Evolutionary conservation across 2,329 filamentous ascomycete species (phyloP), one percentile per base, ranked within the genome.

Genomic region (Venturia carpophila): DNA sequence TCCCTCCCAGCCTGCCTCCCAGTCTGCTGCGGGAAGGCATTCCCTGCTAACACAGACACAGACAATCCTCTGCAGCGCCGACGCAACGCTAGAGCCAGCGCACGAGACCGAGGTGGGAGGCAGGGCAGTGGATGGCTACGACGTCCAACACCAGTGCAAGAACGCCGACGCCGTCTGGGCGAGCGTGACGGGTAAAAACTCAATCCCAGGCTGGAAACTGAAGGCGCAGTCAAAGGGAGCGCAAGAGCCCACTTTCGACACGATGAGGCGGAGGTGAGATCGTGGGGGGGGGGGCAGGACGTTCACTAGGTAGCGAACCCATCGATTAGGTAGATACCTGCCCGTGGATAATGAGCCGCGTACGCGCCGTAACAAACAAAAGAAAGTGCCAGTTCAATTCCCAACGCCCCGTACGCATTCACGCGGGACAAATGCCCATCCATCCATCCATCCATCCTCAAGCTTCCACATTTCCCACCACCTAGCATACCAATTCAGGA

Each of bases 51-150:
- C 24, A 13, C 15, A 11, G 7, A 0, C 17, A 45, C 37, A 63
- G 62, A 52, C 37, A 37, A 63, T 63, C 24, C 62, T 63, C 6
- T 63, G 62, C 24, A 45, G 5, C n/a, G 62, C 62, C 21, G 62
- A 63, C 21, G 62, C n/a, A 10, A 63, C 62, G 5, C 3, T 52
- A 19, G 62, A 63, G 42, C 43, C 34, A 24, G 62, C 62, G 15
- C 42, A 55, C 15, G 62, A 63, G 34, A 63, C 24, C 27, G 34
- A 63, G 37, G 62, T 52, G 17, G 62, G 62, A 24, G 10, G 42
- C 11, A 47, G 47, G 13, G 24, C 47, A 21, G 62, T 55, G 19
- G 47, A 63, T 52, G 62, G 62, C 5, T 63, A 37, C 52, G 62
- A 55, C 10, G 43, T 55, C 17, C 39, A 42, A n/a, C 62, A 63